Evolutionary conservation across 192 early-diverging fungal genomes (phyloP), one percentile per base, ranked within the genome.

Genomic region (Geosiphon pyriformis): DNA sequence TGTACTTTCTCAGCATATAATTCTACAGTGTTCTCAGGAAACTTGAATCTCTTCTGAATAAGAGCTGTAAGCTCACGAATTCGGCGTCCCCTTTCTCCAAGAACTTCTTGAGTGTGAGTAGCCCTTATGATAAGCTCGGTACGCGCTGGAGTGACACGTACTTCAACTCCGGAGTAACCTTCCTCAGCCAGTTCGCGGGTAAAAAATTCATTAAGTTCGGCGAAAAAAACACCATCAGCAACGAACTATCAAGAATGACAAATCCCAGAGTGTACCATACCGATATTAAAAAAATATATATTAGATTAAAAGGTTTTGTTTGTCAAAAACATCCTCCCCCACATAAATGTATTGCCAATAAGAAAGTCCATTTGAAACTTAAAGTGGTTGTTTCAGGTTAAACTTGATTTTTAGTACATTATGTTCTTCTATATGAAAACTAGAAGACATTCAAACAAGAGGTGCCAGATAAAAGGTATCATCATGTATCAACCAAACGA

Each of bases 201-300:
- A 82, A 98, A 91, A 88, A 95, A 95, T 85, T 95, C 93, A 89
- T 98, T 98, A 79, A 98, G 89, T 83, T 98, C 96, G 82, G 96
- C 94, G 88, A 94, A 96, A 87, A 98, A 98, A 63, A 98, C 94
- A 92, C 96, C 96, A 84, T 98, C 96, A 81, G 96, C 96, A 74
- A 98, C 91, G 84, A 93, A 98, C 96, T 94, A 83, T 60, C 23
- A 25, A 42, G 17, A 17, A 62, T 48, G 22, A 26, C 7, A 6
- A 15, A 42, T 42, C 37, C 37, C 7, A 42, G 37, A 42, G 15
- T 42, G 15, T 42, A 42, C 15, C 37, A 42, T 10, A 10, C 15
- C 6, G 15, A 42, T 15, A 42, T 10, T 10, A 15, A 42, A 42
- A 42, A 42, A 10, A 42, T 15, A 29, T 12, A 59, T 33, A 59